phyloP scores from a whole-genome alignment of 768 basidiomycete species.

The Boletus patriciae region DNA sequence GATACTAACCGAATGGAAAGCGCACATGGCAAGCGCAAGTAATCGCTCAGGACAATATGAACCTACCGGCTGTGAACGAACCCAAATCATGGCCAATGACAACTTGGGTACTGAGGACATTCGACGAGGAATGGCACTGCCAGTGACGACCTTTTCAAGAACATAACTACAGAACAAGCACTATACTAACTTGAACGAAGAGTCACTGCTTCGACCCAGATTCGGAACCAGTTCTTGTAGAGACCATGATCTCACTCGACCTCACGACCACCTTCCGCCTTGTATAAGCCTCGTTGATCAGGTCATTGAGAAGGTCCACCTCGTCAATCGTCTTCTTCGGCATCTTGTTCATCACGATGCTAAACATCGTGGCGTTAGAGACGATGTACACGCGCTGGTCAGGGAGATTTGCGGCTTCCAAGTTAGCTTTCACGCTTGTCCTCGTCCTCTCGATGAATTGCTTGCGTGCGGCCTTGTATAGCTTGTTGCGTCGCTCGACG shows the following conservation, averaged over 20 bases:
- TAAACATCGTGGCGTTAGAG: constrained; percentile 20
- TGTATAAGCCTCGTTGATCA: constrained; percentile 9
- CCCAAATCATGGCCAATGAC: no score
- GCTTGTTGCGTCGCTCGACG: constrained; percentile 4
- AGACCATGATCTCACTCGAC: not conserved
- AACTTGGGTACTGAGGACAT: no score
- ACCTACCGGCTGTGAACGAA: no score
- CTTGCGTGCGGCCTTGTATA: constrained; percentile 12
- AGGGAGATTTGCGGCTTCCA: constrained; percentile 25
- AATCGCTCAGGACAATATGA: no score
- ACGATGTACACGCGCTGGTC: constrained; percentile 31
- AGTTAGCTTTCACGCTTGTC: constrained; percentile 16
- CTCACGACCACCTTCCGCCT: not conserved
- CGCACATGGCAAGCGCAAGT: no score
- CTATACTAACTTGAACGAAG: not conserved
- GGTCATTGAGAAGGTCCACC: constrained; percentile 21
- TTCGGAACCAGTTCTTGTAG: no score
- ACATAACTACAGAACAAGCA: not conserved
- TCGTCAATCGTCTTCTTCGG: constrained; percentile 26
- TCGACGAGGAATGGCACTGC: no score
- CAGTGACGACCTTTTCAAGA: no score
- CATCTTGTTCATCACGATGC: constrained; percentile 16
- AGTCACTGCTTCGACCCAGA: not conserved
- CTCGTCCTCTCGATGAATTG: constrained; percentile 18
- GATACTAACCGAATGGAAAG: no score